These are phyloP conservation scores for Lyophyllum shimeji DNA, from an alignment of 768 basidiomycete genomes.

Conservation along the genomic window DNA sequence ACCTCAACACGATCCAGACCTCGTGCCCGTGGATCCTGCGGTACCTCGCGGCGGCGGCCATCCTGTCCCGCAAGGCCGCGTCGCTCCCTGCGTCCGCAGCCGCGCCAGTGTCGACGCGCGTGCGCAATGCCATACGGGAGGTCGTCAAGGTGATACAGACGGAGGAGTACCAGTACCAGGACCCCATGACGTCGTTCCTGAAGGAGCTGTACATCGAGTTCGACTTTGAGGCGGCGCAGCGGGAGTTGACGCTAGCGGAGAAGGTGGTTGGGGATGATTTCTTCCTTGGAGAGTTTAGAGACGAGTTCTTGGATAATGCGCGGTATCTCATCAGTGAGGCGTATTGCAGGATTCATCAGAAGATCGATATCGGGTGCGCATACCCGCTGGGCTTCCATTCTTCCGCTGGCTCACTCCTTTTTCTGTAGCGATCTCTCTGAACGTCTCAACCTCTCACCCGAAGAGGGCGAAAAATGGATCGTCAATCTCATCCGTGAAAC, in stretches of 20 bases:
- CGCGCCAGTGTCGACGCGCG: conserved; percentile 59
- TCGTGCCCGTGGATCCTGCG: conserved; percentile 93
- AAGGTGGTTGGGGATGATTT: conserved; percentile 89
- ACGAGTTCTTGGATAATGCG: conserved; percentile 96
- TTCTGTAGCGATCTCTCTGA: conserved; percentile 80
- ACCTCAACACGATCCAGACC: conserved; percentile 98
- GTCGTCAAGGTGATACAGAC: conserved; percentile 92
- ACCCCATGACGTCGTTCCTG: conserved; percentile 91
- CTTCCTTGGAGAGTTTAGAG: conserved; percentile 87
- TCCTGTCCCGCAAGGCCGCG: conserved; percentile 82
- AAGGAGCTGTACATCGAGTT: conserved; percentile 94
- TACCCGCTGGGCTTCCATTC: not conserved
- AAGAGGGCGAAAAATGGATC: conserved; percentile 99
- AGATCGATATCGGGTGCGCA: conserved; percentile 80
- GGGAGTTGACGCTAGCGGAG: conserved; percentile 74
- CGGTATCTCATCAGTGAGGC: conserved; percentile 95
- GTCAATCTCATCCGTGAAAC: conserved; percentile 99
- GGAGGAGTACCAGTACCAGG: conserved; percentile 95
- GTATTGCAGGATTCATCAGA: conserved; percentile 95
- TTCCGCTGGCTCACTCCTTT: not conserved
- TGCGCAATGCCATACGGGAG: conserved; percentile 86
- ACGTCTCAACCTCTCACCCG: conserved; percentile 87
- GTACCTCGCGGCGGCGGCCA: conserved; percentile 90
- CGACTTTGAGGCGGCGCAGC: conserved; percentile 93
- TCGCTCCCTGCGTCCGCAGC: conserved; percentile 42